Conservation (phyloP, 352 stramenopile genomes). For the Paralagenidium karlingii region DNA sequence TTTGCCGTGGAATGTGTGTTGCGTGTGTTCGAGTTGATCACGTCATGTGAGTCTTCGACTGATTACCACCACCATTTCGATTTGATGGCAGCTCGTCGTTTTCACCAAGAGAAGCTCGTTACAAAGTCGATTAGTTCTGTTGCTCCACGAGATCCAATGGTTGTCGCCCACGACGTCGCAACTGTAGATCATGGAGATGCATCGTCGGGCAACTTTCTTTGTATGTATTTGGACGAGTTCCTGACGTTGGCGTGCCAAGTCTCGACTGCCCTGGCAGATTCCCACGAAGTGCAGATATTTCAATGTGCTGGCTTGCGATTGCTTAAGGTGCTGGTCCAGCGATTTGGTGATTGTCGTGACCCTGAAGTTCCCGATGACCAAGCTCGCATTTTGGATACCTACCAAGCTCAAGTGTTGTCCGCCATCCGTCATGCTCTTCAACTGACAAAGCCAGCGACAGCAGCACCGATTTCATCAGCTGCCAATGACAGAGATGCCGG, state of each 20-base stretch:
- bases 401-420: constrained; percentile 72
- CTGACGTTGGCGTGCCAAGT: constrained; percentile 73
- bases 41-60: constrained; percentile 5
- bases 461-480: not conserved
- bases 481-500: constrained; percentile 9
- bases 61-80: constrained; percentile 56
- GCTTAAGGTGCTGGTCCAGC: constrained; percentile 46
- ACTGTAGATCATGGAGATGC: not conserved
- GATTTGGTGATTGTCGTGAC: constrained; percentile 40
- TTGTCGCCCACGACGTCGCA: not conserved
- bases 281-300: constrained; percentile 64
- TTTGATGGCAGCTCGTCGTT: constrained; percentile 26
- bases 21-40: constrained; percentile 53
- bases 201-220: constrained; percentile 44
- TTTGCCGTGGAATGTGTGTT: constrained; percentile 74
- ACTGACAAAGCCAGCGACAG: constrained; percentile 16
- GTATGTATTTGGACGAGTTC: constrained; percentile 83
- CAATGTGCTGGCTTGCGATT: constrained; percentile 57
- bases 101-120: constrained; percentile 13
- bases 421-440: constrained; percentile 67
- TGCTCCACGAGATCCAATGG: too few species aligned
- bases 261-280: constrained; percentile 49
- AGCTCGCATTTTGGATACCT: constrained; percentile 60
- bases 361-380: constrained; percentile 44
- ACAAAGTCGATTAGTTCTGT: not conserved